Percentiles rank a stretch among this genome's conserved stretches.
Conservation (phyloP, 2,329 filamentous ascomycete genomes). For the Alternaria sp. region DNA sequence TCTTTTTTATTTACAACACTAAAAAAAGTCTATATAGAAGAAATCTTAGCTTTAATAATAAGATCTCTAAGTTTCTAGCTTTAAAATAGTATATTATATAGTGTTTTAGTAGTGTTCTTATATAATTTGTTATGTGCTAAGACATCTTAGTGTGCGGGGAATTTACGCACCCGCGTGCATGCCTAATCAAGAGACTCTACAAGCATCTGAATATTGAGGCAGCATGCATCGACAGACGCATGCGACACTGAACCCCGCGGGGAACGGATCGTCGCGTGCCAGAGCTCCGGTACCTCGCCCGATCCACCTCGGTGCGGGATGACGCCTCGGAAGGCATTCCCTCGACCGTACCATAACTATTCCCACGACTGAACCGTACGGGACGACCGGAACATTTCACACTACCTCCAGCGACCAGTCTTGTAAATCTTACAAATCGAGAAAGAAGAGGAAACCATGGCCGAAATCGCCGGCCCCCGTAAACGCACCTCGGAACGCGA, state of each 20-base stretch:
- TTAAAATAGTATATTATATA: too few relatives aligned
- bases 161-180: too few relatives aligned
- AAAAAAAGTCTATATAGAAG: too few relatives aligned
- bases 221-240: neutral
- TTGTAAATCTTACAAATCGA: neutral
- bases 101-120: too few relatives aligned
- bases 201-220: neutral
- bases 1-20: too few relatives aligned
- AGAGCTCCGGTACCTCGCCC: neutral
- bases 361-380: neutral
- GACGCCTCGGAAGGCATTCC: neutral
- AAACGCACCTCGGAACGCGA: conserved; percentile 16
- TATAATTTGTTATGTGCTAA: too few relatives aligned
- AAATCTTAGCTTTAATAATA: too few relatives aligned
- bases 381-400: neutral
- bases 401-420: neutral
- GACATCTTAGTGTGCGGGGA: too few relatives aligned
- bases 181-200: neutral
- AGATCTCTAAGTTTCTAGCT: too few relatives aligned
- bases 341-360: neutral
- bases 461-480: conserved; percentile 12
- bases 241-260: neutral
- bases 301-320: conserved; percentile 1
- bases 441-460: neutral
- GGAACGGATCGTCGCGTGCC: conserved; percentile 2